Percentiles rank a stretch among this genome's conserved stretches.
These are phyloP conservation scores for Eucalyptus leucophloia DNA, from an alignment of 345 rosid genomes.

Conservation along the genomic window DNA sequence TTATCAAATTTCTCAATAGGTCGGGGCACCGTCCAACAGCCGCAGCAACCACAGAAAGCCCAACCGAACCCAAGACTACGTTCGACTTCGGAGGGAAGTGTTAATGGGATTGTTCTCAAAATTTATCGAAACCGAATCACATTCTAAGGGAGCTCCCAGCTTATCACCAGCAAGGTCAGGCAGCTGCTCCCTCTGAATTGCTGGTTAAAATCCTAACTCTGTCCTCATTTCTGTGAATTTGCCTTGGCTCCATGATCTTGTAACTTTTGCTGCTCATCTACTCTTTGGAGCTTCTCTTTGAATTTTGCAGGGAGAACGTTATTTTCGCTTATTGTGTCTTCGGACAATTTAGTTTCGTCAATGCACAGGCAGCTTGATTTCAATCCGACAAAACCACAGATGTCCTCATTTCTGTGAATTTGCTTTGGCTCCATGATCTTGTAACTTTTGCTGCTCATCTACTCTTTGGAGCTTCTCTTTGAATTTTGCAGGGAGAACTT, in stretches of 20 bases:
- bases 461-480: neutral
- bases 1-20: neutral
- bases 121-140: neutral
- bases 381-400: too few species aligned
- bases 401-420: neutral
- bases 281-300: neutral
- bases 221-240: neutral
- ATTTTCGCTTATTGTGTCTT: too few species aligned
- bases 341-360: too few species aligned
- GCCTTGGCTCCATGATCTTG: neutral
- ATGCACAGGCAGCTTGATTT: too few species aligned
- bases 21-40: neutral
- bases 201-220: too few species aligned
- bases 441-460: neutral
- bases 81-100: neutral
- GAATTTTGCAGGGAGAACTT: too few species aligned
- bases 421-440: neutral
- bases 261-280: neutral
- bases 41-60: neutral
- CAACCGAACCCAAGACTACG: accelerated
- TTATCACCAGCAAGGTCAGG: neutral
- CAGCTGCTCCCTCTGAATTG: too few species aligned
- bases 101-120: neutral
- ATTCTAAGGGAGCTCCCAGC: neutral
- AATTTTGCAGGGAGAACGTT: too few species aligned